Conservation (phyloP, 1,284 basidiomycete species). For the Ustilago curta region DNA sequence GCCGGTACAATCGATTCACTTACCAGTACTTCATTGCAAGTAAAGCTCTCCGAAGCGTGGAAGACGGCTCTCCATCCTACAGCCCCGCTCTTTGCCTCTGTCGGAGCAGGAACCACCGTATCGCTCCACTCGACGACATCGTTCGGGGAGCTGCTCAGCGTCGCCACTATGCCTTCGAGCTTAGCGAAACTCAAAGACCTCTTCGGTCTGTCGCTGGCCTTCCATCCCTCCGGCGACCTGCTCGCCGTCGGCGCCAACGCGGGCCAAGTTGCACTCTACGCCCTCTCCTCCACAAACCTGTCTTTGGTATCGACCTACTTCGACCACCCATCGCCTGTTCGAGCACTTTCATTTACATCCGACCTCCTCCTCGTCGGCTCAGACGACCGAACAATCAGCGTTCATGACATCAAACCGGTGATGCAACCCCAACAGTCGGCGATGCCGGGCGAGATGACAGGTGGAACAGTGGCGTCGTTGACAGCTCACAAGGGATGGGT, state of each 20-base stretch:
- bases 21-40: neutral
- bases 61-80: slow-evolving; percentile 36
- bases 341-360: slow-evolving; percentile 24
- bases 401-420: slow-evolving; percentile 38
- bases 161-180: slow-evolving; percentile 1
- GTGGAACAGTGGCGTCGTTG: slow-evolving; percentile 25
- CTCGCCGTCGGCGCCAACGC: slow-evolving; percentile 29
- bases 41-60: slow-evolving; percentile 44
- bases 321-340: slow-evolving; percentile 42
- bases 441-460: slow-evolving; percentile 5
- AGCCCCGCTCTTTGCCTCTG: slow-evolving; percentile 18
- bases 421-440: slow-evolving; percentile 4
- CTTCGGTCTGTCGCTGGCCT: slow-evolving; percentile 38
- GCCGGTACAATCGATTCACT: slow-evolving; percentile 21
- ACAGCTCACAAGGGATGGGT: slow-evolving; percentile 45
- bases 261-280: slow-evolving; percentile 40
- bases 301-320: slow-evolving; percentile 14
- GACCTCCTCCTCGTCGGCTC: slow-evolving; percentile 32
- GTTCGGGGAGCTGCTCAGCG: slow-evolving; percentile 16
- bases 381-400: slow-evolving; percentile 40
- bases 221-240: slow-evolving; percentile 10
- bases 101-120: slow-evolving; percentile 29
- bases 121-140: slow-evolving; percentile 19
- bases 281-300: slow-evolving; percentile 3
- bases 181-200: slow-evolving; percentile 18